These are phyloP conservation scores for Nemania serpens DNA, from an alignment of 2,329 filamentous ascomycete genomes.

Conservation along the genomic window DNA sequence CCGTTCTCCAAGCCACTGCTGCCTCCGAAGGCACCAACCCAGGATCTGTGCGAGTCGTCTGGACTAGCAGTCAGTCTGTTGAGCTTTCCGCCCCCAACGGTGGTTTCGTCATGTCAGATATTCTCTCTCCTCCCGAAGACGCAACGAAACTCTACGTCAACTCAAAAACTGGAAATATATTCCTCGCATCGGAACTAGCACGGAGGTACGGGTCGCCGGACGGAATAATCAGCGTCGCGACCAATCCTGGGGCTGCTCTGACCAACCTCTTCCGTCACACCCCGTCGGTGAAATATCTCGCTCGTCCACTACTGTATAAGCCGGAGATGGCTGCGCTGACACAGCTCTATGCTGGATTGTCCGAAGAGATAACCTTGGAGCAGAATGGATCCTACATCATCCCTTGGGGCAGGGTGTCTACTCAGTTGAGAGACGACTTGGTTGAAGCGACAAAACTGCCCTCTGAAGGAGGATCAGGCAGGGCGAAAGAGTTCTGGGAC, in stretches of 20 bases:
- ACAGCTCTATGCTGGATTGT: constrained; percentile 20
- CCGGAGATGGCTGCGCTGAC: constrained; percentile 23
- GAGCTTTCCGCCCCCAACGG: constrained; percentile 28
- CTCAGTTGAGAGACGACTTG: constrained; percentile 17
- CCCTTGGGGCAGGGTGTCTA: constrained; percentile 20
- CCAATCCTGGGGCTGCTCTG: constrained; percentile 27
- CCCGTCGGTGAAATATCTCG: constrained; percentile 22
- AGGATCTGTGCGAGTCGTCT: constrained; percentile 27
- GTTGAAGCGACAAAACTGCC: constrained; percentile 13
- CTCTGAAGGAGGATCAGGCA: constrained; percentile 24
- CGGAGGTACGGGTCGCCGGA: constrained; percentile 8
- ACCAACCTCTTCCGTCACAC: constrained; percentile 34
- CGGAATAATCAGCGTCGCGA: constrained; percentile 23
- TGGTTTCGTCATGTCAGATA: constrained; percentile 28
- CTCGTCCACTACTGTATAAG: constrained; percentile 26
- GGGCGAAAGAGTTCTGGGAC: constrained; percentile 26
- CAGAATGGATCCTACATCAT: constrained; percentile 24
- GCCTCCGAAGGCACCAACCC: constrained; percentile 8
- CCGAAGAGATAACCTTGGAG: constrained; percentile 8
- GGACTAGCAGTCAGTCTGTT: constrained; percentile 26
- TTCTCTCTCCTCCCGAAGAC: constrained; percentile 25
- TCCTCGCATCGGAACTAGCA: constrained; percentile 29
- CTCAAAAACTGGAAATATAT: constrained; percentile 31
- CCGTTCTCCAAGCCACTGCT: constrained; percentile 37
- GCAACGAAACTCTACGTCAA: constrained; percentile 26